Evolutionary conservation across 257 asterid genomes (phyloP), one percentile per base, ranked within the genome.

Genomic region (Asclepias syriaca): DNA sequence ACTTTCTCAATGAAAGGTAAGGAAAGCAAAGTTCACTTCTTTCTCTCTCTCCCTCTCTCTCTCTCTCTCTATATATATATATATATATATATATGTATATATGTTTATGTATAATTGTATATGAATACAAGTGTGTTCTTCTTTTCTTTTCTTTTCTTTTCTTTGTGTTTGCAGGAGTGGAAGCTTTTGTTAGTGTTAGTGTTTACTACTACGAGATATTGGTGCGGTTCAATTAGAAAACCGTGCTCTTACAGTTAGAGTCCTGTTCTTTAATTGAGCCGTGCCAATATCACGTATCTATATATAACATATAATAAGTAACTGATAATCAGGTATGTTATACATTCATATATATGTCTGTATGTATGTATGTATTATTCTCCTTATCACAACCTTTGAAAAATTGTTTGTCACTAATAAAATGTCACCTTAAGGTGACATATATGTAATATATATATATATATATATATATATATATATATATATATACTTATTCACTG

Each of bases 181-280:
- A 8, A 16, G 14, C 50, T n/a, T 54, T 54, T 69, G 50, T 2
- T 54, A 69, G 2, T 51, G 48, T 43, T 43, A 1, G 10, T 1
- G 48, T 43, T 43, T 27, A 19, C 15, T 22, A 22, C 22, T 74
- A 81, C 86, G 96, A 70, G 97, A 91, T 91, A 81, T 91, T 89
- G 95, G 95, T 91, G 93, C 96, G 91, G 96, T 91, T 91, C 96
- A 91, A 89, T 91, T 84, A 74, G 88, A 91, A 83, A 89, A 82
- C 87, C 66, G 88, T 68, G 79, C 87, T 91, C 93, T 54, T 53
- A 13, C 49, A 9, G 11, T 5, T 79, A 74, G 91, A 89, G 87
- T 81, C 70, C 88, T 58, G 87, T 82, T 88, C 77, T 92, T 88
- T 88, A 86, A 92, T 90, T 92, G 98, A 92, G 98, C 98, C 98